Base-by-base conservation (phyloP, 305 asterid genomes). In the Lippia alba region DNA sequence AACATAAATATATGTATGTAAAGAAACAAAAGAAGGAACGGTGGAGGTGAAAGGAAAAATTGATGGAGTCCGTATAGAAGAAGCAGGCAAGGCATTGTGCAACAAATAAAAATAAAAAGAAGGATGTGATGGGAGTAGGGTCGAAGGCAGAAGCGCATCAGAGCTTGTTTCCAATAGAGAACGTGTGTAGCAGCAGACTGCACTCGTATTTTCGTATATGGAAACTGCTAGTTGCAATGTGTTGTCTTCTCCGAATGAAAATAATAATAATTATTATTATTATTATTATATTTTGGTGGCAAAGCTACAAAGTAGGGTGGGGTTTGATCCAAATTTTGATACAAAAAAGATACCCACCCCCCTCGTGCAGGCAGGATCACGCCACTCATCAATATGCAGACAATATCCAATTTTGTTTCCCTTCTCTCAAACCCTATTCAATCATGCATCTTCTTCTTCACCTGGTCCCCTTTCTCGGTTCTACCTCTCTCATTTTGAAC, bases 331-430 rank as follows among this genome's bases (percentile, higher is more conserved):
- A 7, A 59, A 14, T 10, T 16, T n/a, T 11, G 12, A 32, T 3
- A 33, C 19, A 49, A 51, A 36, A 34, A 24, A 24, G 30, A 64
- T 24, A 24, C 30, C 30, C 36, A 66, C 61, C 17, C 60, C 60
- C 75, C 75, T 63, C 67, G 71, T 75, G 67, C 67, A 57, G 44
- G 67, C 67, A 57, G 44, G 64, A 68, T 44, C 70, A 15, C 66
- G 54, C 62, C 30, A 1, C 74, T 39, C 2, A 9, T 57, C 36
- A 32, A 72, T 53, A 60, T 61, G 10, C 74, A 55, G 81, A 76
- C 84, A 80, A 18, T 61, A 40, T 14, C 41, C 46, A 33, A 2
- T 54, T 53, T 58, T 66, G 44, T 24, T 59, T 20, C 69, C 57
- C 18, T 32, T 32, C 15, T 40, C 17, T 36, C 24, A 24, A 18